Conservation (phyloP, 768 basidiomycete species). For the Pholiota microspora region DNA sequence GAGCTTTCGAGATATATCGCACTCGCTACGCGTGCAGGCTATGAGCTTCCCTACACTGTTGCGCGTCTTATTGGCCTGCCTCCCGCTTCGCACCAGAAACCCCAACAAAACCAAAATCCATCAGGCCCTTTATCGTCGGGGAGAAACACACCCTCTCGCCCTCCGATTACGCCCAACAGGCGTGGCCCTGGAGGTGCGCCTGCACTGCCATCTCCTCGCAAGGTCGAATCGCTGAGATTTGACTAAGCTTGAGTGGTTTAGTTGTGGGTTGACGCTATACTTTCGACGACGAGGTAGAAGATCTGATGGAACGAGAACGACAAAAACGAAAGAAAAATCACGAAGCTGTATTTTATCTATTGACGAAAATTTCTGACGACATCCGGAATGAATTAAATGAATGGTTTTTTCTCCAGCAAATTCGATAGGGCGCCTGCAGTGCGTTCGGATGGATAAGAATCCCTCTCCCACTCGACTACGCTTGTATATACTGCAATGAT, state of each 20-base stretch:
- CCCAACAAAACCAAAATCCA: not conserved
- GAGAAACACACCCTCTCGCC: slow-evolving; percentile 22
- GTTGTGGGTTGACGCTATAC: too few species aligned
- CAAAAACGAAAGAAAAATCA: not conserved
- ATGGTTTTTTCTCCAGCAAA: not conserved
- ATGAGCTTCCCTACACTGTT: slow-evolving; percentile 80
- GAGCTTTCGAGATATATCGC: slow-evolving; percentile 88
- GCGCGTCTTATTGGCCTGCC: slow-evolving; percentile 79
- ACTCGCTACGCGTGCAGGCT: slow-evolving; percentile 60
- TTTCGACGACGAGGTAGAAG: too few species aligned
- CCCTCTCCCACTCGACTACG: not conserved
- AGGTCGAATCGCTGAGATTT: slow-evolving; percentile 16
- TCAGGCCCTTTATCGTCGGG: slow-evolving; percentile 28
- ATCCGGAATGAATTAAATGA: slow-evolving; percentile 2
- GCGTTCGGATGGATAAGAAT: slow-evolving; percentile 2
- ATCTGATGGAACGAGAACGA: not conserved
- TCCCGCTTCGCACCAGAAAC: slow-evolving; percentile 34
- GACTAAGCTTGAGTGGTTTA: not conserved
- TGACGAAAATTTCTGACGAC: slow-evolving; percentile 7
- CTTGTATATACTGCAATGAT: not conserved
- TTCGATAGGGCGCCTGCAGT: too few species aligned
- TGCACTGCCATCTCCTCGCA: slow-evolving; percentile 17
- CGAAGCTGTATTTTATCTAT: not conserved
- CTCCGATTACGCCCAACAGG: slow-evolving; percentile 9
- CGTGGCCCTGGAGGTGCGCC: slow-evolving; percentile 6